Conservation (phyloP, 2,329 filamentous ascomycete species). For the Neophaeococcomyces aloes region DNA sequence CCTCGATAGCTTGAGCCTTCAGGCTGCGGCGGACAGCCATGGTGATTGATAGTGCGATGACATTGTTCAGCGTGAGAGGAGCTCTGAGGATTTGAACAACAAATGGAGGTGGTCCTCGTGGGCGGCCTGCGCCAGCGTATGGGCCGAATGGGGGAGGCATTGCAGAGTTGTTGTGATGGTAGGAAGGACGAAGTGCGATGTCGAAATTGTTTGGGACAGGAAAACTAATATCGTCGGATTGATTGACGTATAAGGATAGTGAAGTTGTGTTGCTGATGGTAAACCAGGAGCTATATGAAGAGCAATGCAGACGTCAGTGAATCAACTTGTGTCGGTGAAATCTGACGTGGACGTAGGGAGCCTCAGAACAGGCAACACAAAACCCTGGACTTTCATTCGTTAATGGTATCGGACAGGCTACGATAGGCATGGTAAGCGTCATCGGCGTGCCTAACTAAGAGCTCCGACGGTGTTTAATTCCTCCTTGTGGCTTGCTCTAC, state of each 20-base stretch:
- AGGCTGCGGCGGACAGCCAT: slow-evolving; percentile 2
- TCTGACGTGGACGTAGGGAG: background rate
- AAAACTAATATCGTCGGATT: background rate
- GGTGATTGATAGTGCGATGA: slow-evolving; percentile 5
- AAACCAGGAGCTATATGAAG: background rate
- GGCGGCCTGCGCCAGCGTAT: background rate
- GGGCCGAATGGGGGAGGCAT: slow-evolving; percentile 6
- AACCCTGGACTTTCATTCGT: background rate
- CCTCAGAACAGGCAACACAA: slow-evolving; percentile 1
- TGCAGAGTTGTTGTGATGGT: background rate
- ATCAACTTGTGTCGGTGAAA: slow-evolving; percentile 6
- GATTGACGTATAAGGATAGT: background rate
- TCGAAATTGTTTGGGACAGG: too few species aligned
- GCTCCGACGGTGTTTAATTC: slow-evolving; percentile 2
- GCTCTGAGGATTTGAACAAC: slow-evolving; percentile 7
- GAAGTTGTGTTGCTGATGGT: background rate
- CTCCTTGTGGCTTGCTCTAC: background rate
- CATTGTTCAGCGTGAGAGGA: slow-evolving; percentile 5
- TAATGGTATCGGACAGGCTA: background rate
- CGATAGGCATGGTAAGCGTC: background rate
- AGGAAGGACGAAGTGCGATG: too few species aligned
- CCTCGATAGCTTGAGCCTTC: background rate
- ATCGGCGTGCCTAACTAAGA: background rate
- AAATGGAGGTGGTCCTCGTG: slow-evolving; percentile 7
- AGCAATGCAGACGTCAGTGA: slow-evolving; percentile 1